Base-by-base conservation (phyloP, 768 basidiomycete genomes). In the Agaricus blazei region DNA sequence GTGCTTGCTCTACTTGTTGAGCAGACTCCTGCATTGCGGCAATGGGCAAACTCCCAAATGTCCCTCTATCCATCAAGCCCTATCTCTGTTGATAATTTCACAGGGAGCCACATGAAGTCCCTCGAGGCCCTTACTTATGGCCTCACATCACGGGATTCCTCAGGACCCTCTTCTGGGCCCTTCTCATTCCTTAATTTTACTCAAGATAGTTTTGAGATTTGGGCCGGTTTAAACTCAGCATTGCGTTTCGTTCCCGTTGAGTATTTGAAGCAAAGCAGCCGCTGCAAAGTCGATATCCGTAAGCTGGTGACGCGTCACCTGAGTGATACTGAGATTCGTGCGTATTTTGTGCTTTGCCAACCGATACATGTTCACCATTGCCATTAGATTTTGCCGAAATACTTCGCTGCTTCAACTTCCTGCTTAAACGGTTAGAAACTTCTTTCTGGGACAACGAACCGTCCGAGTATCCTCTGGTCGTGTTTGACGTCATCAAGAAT, bases 401-500 rank as follows among this genome's bases (percentile, higher is more conserved):
- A 56, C 72, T 87, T 41, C 76, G 71, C 60, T 84, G 77, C 55
- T 82, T 89, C 58, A 68, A 80, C 9, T 68, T 83, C 44, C 73
- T 92, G 29, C 67, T 89, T 34, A 79, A 81, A 58, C 79, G 85
- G 24, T 64, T 87, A 49, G 76, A 76, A 0, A 60, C 68, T 2
- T 64, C 74, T 9, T 66, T 93, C 12, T 98, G 96, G 95, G 66
- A 73, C 19, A 81, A 77, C 28, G 85, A 90, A 60, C 79, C 80
- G 1, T 73, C 81, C 4, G 85, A 90, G 62, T 90, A 85, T 63
- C 87, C 93, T 2, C 80, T 85, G 60, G 77, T 88, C 36, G 79
- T 93, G 6, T 87, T 96, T 62, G 91, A 90, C 63, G 80, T 86
- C 12, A 80, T 98, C 64, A 89, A 88, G 65, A 85, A 91, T 64